Conservation (phyloP, 2,329 filamentous ascomycete species). For the Ceratocystis cubensis region DNA sequence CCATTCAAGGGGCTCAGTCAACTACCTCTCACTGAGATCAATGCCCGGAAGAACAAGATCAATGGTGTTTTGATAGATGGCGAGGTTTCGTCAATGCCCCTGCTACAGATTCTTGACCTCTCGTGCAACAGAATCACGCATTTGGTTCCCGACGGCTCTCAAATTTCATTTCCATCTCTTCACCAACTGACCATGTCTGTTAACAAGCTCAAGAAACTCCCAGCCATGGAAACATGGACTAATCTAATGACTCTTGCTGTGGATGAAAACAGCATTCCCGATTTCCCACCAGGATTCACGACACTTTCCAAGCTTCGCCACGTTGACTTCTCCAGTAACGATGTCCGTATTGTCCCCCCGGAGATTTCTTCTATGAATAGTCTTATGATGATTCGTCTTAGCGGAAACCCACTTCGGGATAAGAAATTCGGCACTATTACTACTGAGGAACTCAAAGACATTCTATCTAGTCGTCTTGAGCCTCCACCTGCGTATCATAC, state of each 20-base stretch:
- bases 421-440: conserved; percentile 72
- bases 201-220: conserved; percentile 64
- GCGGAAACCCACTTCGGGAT: conserved; percentile 82
- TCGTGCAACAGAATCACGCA: conserved; percentile 60
- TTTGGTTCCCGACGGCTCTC: conserved; percentile 33
- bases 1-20: conserved; percentile 56
- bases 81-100: conserved; percentile 43
- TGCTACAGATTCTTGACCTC: conserved; percentile 64
- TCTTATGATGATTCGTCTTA: conserved; percentile 61
- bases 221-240: conserved; percentile 61
- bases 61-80: conserved; percentile 57
- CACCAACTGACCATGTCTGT: conserved; percentile 64
- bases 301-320: conserved; percentile 55
- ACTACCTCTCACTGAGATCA: conserved; percentile 60
- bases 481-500: conserved; percentile 32
- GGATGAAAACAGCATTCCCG: conserved; percentile 67
- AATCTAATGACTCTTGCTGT: conserved; percentile 60
- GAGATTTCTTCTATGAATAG: conserved; percentile 68
- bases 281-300: conserved; percentile 65
- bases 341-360: conserved; percentile 62
- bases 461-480: conserved; percentile 53
- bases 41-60: conserved; percentile 66
- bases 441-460: conserved; percentile 68
- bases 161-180: conserved; percentile 55
- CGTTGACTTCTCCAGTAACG: conserved; percentile 75